phyloP scores from a whole-genome alignment of 2,329 filamentous ascomycete species.

The Arthrobotrys musiformis region DNA sequence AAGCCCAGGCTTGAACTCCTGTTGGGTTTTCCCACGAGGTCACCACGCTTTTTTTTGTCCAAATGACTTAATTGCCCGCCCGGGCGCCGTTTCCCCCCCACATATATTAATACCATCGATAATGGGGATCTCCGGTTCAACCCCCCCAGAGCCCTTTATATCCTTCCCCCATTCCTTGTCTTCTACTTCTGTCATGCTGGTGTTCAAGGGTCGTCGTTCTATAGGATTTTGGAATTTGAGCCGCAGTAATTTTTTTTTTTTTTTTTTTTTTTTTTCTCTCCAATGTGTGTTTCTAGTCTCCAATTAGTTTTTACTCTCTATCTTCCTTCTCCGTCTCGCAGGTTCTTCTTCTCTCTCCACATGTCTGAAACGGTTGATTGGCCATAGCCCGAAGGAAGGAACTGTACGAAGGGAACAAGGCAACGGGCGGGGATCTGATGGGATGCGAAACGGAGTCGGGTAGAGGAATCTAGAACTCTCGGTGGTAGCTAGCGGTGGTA shows the following conservation, averaged over 20 bases:
- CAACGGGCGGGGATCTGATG: background rate
- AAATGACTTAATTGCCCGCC: slow-evolving; percentile 26
- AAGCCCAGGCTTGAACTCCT: background rate
- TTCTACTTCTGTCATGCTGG: slow-evolving; percentile 45
- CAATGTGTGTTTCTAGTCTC: slow-evolving; percentile 18
- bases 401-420: slow-evolving; percentile 18
- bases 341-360: background rate
- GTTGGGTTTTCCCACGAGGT: background rate
- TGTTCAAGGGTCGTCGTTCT: slow-evolving; percentile 54
- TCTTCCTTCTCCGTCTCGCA: slow-evolving; percentile 2
- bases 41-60: slow-evolving; percentile 19
- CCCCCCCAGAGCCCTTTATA: background rate
- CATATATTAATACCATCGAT: slow-evolving; percentile 46
- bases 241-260: slow-evolving; percentile 30
- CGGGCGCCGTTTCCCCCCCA: slow-evolving; percentile 17
- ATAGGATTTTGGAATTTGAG: slow-evolving; percentile 56
- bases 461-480: slow-evolving; percentile 11
- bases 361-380: slow-evolving; percentile 5
- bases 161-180: slow-evolving; percentile 3
- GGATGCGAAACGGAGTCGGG: slow-evolving; percentile 1
- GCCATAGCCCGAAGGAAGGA: slow-evolving; percentile 4
- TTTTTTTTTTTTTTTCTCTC: slow-evolving; percentile 11
- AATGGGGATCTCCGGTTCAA: slow-evolving; percentile 13
- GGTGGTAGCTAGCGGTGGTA: slow-evolving; percentile 57
- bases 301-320: slow-evolving; percentile 10